phyloP scores from a whole-genome alignment of 345 rosid genomes.

The Raphanus raphanistrum region DNA sequence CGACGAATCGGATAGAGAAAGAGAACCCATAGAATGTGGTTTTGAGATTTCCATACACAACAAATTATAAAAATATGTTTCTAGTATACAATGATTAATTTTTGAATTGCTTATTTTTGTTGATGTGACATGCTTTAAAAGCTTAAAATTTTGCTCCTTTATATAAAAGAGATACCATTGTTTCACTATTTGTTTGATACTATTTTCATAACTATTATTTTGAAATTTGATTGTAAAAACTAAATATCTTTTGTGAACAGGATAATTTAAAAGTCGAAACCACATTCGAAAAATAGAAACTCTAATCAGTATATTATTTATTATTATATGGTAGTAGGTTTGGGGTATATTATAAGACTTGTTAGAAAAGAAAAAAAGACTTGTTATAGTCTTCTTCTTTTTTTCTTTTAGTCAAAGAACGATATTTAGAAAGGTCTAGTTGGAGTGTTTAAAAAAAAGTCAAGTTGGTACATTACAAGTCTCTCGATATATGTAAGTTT shows the following conservation, averaged over 20 bases:
- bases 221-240: background rate
- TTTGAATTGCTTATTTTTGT: background rate
- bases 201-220: background rate
- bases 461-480: too few relatives aligned
- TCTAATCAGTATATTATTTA: background rate
- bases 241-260: background rate
- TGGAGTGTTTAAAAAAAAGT: too few relatives aligned
- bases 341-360: background rate
- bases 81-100: background rate
- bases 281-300: background rate
- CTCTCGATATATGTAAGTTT: background rate
- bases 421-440: background rate
- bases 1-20: background rate
- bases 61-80: background rate
- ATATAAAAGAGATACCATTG: background rate
- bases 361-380: too few relatives aligned
- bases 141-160: too few relatives aligned
- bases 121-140: background rate
- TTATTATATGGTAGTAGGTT: constrained; percentile 16
- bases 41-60: constrained; percentile 2
- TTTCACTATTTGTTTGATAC: background rate
- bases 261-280: background rate
- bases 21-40: background rate
- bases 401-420: background rate
- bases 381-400: background rate